These are phyloP conservation scores for Discostella stelligera DNA, from an alignment of 352 stramenopile species.

Conservation along the genomic window DNA sequence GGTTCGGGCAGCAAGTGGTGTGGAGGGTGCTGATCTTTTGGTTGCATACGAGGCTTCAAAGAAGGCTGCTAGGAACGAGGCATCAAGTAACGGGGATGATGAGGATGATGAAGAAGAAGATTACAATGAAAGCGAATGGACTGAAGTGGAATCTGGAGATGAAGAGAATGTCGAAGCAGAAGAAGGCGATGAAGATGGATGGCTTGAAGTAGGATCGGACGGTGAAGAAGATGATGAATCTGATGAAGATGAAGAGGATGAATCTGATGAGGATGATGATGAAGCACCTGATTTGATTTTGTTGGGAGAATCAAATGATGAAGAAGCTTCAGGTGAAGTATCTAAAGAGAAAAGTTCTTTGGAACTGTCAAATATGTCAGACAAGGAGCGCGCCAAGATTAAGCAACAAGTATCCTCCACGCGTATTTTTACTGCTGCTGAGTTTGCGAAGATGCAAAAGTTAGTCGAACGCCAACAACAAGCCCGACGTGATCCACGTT, in stretches of 20 bases:
- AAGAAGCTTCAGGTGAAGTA: constrained; percentile 29
- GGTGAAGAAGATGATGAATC: constrained; percentile 28
- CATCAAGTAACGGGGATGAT: constrained; percentile 63
- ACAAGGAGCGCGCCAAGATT: constrained; percentile 85
- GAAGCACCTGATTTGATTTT: constrained; percentile 54
- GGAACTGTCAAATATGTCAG: constrained; percentile 78
- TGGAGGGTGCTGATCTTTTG: constrained; percentile 95
- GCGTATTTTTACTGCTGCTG: constrained; percentile 70
- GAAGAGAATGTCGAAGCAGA: constrained; percentile 24
- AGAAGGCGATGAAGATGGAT: constrained; percentile 32
- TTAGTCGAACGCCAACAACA: constrained; percentile 73
- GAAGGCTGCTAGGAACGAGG: constrained; percentile 49
- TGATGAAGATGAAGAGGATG: constrained; percentile 8
- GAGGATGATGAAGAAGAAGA: constrained; percentile 66
- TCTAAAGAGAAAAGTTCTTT: constrained; percentile 40
- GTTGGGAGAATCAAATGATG: constrained; percentile 43
- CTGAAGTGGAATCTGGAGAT: constrained; percentile 42
- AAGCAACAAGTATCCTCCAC: constrained; percentile 75
- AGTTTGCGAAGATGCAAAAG: constrained; percentile 82
- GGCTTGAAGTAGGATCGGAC: constrained; percentile 44
- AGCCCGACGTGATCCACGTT: constrained; percentile 62
- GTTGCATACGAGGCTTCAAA: constrained; percentile 83
- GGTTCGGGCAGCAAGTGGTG: constrained; percentile 87
- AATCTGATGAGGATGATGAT: constrained; percentile 51
- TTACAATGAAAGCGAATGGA: constrained; percentile 55